These are phyloP conservation scores for Gaultheria prostrata DNA, from an alignment of 148 eudicot species.

Conservation along the genomic window DNA sequence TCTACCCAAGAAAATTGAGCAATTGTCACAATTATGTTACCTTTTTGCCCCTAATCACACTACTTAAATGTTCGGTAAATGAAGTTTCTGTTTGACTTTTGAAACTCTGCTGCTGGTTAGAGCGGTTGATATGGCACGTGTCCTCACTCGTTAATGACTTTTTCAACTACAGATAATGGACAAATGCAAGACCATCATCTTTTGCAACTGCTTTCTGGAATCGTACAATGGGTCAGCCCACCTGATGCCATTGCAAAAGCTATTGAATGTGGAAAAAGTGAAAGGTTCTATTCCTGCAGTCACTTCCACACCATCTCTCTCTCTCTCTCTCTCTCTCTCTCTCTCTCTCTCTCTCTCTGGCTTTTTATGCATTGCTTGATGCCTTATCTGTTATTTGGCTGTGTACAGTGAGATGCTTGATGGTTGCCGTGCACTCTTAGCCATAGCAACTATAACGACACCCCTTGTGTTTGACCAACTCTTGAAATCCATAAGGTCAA, in stretches of 20 bases:
- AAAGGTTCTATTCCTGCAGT: slow-evolving; percentile 52
- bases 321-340: not conserved
- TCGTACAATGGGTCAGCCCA: slow-evolving; percentile 85
- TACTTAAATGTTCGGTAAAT: not conserved
- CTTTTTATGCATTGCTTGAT: slow-evolving; percentile 12
- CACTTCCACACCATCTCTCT: not conserved
- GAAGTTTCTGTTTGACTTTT: slow-evolving; percentile 1
- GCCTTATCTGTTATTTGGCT: slow-evolving; percentile 13
- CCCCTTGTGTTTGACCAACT: slow-evolving; percentile 71
- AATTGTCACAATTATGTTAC: not conserved
- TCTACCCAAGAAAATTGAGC: not conserved
- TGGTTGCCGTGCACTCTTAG: slow-evolving; percentile 93
- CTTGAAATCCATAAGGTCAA: slow-evolving; percentile 78
- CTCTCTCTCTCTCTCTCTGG: not conserved
- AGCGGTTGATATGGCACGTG: not conserved
- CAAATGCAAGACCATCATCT: slow-evolving; percentile 78
- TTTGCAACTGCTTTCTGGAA: slow-evolving; percentile 68
- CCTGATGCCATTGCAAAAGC: slow-evolving; percentile 66
- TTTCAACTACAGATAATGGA: slow-evolving; percentile 47
- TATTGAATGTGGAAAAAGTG: slow-evolving; percentile 82
- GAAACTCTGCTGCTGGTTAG: not conserved
- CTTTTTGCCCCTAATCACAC: not conserved
- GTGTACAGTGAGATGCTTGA: slow-evolving; percentile 91
- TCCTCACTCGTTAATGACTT: not conserved
- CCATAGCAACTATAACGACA: slow-evolving; percentile 75